Percentiles rank a stretch among this genome's conserved stretches.
phyloP scores from a whole-genome alignment of 129 eudicot species.

The Lonicera japonica region DNA sequence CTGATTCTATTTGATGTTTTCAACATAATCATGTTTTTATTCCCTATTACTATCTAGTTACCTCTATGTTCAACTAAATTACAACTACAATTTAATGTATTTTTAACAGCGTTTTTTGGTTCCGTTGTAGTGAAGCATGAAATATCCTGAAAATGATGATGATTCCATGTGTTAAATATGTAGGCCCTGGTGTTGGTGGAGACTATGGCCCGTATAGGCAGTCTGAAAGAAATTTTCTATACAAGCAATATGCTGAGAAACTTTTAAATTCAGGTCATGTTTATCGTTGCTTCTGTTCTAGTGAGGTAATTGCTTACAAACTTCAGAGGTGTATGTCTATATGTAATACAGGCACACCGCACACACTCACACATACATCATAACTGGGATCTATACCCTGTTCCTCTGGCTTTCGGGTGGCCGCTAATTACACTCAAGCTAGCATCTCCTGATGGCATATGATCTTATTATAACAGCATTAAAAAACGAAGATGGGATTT shows the following conservation, averaged over 20 bases:
- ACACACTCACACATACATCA: background rate
- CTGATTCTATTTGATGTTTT: too few relatives aligned
- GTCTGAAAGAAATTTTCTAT: constrained; percentile 79
- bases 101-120: background rate
- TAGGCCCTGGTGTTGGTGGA: constrained; percentile 87
- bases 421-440: background rate
- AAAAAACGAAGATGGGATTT: background rate
- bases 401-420: background rate
- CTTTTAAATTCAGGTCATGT: constrained; percentile 77
- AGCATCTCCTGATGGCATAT: background rate
- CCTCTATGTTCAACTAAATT: too few relatives aligned
- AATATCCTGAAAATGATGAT: background rate
- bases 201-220: constrained; percentile 88
- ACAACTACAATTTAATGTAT: background rate
- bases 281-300: constrained; percentile 92
- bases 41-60: background rate
- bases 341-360: background rate
- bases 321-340: background rate
- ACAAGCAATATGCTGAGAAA: constrained; percentile 75
- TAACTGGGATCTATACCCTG: background rate
- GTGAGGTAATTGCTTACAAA: constrained; percentile 39
- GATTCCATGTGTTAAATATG: background rate
- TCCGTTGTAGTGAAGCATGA: background rate
- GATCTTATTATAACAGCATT: background rate
- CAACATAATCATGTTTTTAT: background rate